Evolutionary conservation across 805 yeast genomes (phyloP).

Genomic region (Hanseniaspora hatyaiensis): DNA sequence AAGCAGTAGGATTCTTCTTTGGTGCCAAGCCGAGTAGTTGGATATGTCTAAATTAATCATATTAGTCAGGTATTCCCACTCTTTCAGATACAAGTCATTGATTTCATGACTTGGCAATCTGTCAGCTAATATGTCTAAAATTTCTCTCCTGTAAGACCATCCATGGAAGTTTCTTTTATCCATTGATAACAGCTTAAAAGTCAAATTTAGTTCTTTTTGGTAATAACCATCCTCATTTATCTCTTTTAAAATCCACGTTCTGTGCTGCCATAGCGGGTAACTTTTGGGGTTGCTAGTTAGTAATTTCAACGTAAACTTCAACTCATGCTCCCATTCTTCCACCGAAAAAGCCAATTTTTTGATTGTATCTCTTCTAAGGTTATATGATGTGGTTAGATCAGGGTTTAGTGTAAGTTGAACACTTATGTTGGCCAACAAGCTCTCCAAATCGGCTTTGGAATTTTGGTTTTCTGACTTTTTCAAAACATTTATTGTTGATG

Average conservation of each 20-base stretch:
- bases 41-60: constrained; percentile 77
- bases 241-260: constrained; percentile 64
- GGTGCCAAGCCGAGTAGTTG: constrained; percentile 94
- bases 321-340: constrained; percentile 38
- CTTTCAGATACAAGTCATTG: constrained; percentile 33
- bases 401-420: constrained; percentile 51
- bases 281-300: constrained; percentile 69
- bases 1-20: constrained; percentile 60
- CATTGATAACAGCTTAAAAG: constrained; percentile 50
- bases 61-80: constrained; percentile 63
- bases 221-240: constrained; percentile 40
- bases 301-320: constrained; percentile 46
- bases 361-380: constrained; percentile 67
- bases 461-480: background rate
- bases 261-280: constrained; percentile 94
- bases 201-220: constrained; percentile 59
- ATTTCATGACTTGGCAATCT: constrained; percentile 25
- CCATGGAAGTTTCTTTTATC: constrained; percentile 89
- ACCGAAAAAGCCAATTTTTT: constrained; percentile 25
- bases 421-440: constrained; percentile 27
- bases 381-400: constrained; percentile 84
- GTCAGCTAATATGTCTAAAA: constrained; percentile 32
- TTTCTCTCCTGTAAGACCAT: constrained; percentile 82
- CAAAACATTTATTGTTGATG: background rate
- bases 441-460: background rate